Evolutionary conservation across 139 green algal genomes (phyloP).

Genomic region (Chlorella sp.): DNA sequence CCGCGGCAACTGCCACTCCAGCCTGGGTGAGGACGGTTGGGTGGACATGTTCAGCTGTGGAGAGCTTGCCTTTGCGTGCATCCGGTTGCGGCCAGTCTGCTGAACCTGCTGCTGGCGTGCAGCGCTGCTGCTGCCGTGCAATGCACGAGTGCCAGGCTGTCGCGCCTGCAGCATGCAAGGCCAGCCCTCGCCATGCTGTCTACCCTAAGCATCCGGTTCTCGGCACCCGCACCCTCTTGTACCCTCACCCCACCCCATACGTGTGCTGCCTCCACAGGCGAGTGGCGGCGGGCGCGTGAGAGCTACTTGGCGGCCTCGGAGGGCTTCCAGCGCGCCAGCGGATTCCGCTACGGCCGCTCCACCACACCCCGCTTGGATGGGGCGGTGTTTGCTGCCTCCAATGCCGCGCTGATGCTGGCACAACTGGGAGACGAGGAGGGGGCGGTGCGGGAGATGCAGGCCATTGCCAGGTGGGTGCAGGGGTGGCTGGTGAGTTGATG

Average conservation of each 20-base stretch:
- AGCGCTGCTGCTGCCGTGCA: neutral
- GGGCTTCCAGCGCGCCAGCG: slow-evolving; percentile 72
- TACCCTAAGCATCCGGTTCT: no score
- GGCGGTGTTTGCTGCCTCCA: slow-evolving; percentile 51
- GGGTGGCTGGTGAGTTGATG: no score
- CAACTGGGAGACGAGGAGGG: slow-evolving; percentile 74
- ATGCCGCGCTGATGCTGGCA: slow-evolving; percentile 78
- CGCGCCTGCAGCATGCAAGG: no score
- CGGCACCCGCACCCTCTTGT: neutral
- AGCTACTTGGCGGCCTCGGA: slow-evolving; percentile 62
- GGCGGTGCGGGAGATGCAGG: slow-evolving; percentile 64
- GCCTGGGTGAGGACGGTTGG: slow-evolving; percentile 63
- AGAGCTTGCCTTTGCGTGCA: neutral
- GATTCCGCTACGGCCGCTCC: slow-evolving; percentile 61
- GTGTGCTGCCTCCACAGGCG: slow-evolving; percentile 7
- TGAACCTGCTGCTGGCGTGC: neutral
- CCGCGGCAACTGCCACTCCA: slow-evolving; percentile 83
- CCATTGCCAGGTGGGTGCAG: slow-evolving; percentile 2
- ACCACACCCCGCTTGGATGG: slow-evolving; percentile 75
- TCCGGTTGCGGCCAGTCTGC: no score
- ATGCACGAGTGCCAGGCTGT: no score
- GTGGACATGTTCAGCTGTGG: no score
- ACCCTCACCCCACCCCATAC: neutral
- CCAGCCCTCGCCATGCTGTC: no score
- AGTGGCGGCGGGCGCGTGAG: slow-evolving; percentile 51